Conservation (phyloP, 163 green algal genomes). For the Chlorella variabilis region DNA sequence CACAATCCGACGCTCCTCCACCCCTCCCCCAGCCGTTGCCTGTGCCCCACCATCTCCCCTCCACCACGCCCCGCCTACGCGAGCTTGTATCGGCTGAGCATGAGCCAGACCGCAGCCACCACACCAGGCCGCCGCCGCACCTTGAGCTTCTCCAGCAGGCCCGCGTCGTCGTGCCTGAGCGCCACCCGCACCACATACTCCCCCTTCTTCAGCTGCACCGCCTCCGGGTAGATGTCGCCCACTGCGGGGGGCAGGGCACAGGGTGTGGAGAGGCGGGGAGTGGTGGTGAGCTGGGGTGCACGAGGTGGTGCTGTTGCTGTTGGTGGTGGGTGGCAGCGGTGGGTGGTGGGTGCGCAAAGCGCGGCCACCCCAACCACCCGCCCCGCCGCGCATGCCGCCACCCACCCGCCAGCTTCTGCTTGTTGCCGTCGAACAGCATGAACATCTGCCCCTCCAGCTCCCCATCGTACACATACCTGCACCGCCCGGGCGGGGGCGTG, state of each 20-base stretch:
- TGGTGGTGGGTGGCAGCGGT: too few relatives aligned
- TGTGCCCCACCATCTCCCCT: too few relatives aligned
- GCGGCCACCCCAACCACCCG: background rate
- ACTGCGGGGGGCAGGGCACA: constrained; percentile 23
- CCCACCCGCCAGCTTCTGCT: constrained; percentile 58
- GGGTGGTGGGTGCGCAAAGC: too few relatives aligned
- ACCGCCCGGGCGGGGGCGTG: background rate
- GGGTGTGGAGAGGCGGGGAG: background rate
- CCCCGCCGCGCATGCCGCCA: too few relatives aligned
- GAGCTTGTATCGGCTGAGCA: too few relatives aligned
- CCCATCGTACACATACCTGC: constrained; percentile 85
- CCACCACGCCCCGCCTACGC: too few relatives aligned
- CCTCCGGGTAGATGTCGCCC: constrained; percentile 65
- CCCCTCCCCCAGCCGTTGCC: too few relatives aligned
- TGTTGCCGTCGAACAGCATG: constrained; percentile 78
- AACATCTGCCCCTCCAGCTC: constrained; percentile 79
- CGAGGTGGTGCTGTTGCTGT: too few relatives aligned
- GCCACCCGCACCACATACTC: constrained; percentile 76
- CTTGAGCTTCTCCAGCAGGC: constrained; percentile 82
- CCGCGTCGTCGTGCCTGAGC: constrained; percentile 79
- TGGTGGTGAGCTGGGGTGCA: background rate
- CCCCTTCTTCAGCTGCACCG: constrained; percentile 61
- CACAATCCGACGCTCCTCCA: too few relatives aligned
- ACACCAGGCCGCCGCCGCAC: too few relatives aligned
- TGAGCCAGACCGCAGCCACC: too few relatives aligned